Evolutionary conservation across 306 rosid species (phyloP).

Genomic region (Rosa persica): DNA sequence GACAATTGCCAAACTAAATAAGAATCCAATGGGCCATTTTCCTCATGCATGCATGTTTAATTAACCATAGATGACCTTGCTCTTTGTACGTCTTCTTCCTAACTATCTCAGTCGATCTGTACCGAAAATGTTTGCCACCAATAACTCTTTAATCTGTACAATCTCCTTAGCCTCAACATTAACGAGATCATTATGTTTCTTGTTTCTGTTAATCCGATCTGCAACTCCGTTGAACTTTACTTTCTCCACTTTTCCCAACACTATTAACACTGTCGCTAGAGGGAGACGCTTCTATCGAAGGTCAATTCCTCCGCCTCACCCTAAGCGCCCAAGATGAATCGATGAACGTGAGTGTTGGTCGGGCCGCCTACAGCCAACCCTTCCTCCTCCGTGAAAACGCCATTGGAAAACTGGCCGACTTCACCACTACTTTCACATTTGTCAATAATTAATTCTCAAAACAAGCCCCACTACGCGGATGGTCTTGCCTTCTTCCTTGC

Average conservation of each 20-base stretch:
- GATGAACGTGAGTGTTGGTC: neutral
- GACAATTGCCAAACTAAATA: neutral
- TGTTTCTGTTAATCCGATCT: neutral
- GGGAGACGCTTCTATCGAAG: neutral
- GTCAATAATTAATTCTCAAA: neutral
- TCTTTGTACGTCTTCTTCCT: neutral
- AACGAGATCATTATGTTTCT: neutral
- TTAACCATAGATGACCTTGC: too few relatives aligned
- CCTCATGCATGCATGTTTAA: neutral
- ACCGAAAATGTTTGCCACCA: neutral
- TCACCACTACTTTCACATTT: neutral
- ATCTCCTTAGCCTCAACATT: neutral
- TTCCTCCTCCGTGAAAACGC: neutral
- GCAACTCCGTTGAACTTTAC: neutral
- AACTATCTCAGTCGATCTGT: neutral
- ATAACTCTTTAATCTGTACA: neutral
- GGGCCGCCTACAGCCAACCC: conserved; percentile 5
- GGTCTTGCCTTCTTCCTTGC: conserved; percentile 1
- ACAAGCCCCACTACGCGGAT: fast-evolving
- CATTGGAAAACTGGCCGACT: neutral
- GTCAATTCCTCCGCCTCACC: neutral
- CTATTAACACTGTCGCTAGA: neutral
- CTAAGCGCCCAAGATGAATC: neutral
- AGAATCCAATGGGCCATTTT: neutral
- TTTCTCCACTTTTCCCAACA: conserved; percentile 12